Conservation (phyloP, 495 filamentous ascomycete species). For the Penicillium nucicola region DNA sequence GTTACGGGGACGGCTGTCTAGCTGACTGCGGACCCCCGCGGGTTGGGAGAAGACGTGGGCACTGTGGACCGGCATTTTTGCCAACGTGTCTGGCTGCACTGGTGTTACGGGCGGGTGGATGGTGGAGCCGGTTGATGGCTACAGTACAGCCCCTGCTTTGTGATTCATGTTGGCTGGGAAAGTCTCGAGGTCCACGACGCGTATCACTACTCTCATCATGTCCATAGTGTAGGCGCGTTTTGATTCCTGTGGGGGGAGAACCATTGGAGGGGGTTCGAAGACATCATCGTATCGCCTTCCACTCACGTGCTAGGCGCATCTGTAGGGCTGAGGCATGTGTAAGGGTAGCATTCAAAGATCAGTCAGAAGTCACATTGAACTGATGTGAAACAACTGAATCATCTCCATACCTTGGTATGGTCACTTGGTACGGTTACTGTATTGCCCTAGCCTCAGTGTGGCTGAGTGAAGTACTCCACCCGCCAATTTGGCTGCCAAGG, state of each 20-base stretch:
- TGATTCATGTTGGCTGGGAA: constrained; percentile 24
- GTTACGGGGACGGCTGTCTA: constrained; percentile 23
- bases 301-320: constrained; percentile 37
- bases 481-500: constrained; percentile 1
- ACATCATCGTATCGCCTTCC: constrained; percentile 23
- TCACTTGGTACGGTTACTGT: neutral
- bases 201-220: constrained; percentile 22
- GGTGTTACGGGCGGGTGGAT: constrained; percentile 24
- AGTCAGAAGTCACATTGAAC: neutral
- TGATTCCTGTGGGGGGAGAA: constrained; percentile 22
- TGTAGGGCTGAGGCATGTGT: constrained; percentile 3
- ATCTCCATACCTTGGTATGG: neutral
- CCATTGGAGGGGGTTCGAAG: constrained; percentile 15
- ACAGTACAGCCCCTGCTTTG: constrained; percentile 11
- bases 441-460: constrained; percentile 9
- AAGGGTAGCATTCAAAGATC: neutral
- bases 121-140: constrained; percentile 20
- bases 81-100: constrained; percentile 19
- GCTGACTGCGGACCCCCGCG: constrained; percentile 9
- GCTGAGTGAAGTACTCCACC: constrained; percentile 4
- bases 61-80: constrained; percentile 21
- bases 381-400: constrained; percentile 5
- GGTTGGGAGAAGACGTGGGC: constrained; percentile 24
- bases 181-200: constrained; percentile 22
- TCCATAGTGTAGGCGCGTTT: constrained; percentile 13